phyloP scores from a whole-genome alignment of 2,329 filamentous ascomycete species.

The Catunica adiposa region DNA sequence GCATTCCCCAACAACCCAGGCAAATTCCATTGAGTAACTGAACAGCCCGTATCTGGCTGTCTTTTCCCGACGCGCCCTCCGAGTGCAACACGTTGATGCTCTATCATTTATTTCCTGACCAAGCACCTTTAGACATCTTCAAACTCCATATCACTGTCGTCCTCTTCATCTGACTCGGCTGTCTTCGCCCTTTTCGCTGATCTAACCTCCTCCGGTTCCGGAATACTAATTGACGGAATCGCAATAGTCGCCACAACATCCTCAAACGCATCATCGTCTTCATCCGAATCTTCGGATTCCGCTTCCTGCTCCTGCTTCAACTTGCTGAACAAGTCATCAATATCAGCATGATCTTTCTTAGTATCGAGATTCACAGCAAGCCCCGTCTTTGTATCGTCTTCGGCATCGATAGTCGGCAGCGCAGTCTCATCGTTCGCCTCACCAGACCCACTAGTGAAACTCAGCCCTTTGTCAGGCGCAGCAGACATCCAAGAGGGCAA shows the following conservation, averaged over 20 bases:
- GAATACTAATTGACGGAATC: slow-evolving; percentile 12
- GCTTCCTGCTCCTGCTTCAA: slow-evolving; percentile 42
- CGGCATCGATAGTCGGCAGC: slow-evolving; percentile 21
- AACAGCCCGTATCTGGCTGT: background rate
- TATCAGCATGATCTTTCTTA: slow-evolving; percentile 37
- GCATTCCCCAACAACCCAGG: background rate
- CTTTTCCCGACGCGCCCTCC: background rate
- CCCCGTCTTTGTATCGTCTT: slow-evolving; percentile 32
- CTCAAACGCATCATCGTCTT: slow-evolving; percentile 29
- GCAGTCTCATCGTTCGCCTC: slow-evolving; percentile 20
- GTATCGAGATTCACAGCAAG: slow-evolving; percentile 24
- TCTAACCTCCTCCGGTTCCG: slow-evolving; percentile 5
- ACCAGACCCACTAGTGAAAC: slow-evolving; percentile 41
- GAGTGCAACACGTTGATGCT: background rate
- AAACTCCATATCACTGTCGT: slow-evolving; percentile 39
- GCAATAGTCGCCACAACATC: slow-evolving; percentile 27
- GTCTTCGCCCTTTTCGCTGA: slow-evolving; percentile 43
- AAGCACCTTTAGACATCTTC: slow-evolving; percentile 32
- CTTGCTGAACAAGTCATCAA: slow-evolving; percentile 52
- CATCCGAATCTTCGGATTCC: slow-evolving; percentile 14
- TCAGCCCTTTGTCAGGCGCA: slow-evolving; percentile 27
- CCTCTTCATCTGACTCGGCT: slow-evolving; percentile 33
- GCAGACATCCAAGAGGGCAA: slow-evolving; percentile 56
- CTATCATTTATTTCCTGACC: background rate
- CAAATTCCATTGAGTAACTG: background rate